Conservation (phyloP, 1,139 yeast genomes). For the Kodamaea fungicola region DNA sequence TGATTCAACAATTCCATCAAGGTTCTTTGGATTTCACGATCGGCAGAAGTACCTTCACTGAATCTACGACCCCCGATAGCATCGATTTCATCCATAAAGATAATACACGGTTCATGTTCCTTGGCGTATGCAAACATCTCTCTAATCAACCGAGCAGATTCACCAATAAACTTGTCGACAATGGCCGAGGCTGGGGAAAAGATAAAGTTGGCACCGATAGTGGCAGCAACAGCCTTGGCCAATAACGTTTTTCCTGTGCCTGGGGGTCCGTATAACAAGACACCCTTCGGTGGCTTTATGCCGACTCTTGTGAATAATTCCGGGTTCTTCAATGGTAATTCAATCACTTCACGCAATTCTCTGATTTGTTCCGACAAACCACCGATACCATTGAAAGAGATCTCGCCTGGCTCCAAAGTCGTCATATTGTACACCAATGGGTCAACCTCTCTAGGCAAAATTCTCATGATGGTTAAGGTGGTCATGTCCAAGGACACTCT, state of each 20-base stretch:
- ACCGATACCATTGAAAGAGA: constrained; percentile 94
- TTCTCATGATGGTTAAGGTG: constrained; percentile 95
- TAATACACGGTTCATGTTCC: constrained; percentile 98
- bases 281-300: constrained; percentile 98
- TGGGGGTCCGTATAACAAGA: constrained; percentile 96
- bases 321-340: constrained; percentile 94
- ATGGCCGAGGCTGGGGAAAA: constrained; percentile 98
- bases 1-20: constrained; percentile 96
- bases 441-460: constrained; percentile 96
- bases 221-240: constrained; percentile 98
- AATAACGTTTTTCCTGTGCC: constrained; percentile 96
- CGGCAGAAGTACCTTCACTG: constrained; percentile 98
- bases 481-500: constrained; percentile 98
- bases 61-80: constrained; percentile 99
- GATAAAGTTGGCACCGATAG: constrained; percentile 96
- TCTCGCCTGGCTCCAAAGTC: constrained; percentile 93
- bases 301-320: constrained; percentile 95
- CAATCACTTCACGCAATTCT: constrained; percentile 96
- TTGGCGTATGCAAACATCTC: constrained; percentile 99
- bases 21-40: constrained; percentile 98
- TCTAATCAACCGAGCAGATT: constrained; percentile 92
- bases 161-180: constrained; percentile 98
- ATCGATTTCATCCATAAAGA: constrained; percentile 98
- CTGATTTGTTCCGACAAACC: constrained; percentile 95
- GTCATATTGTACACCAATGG: constrained; percentile 99